Base-by-base conservation (phyloP, 345 rosid species). In the Mangifera indica region DNA sequence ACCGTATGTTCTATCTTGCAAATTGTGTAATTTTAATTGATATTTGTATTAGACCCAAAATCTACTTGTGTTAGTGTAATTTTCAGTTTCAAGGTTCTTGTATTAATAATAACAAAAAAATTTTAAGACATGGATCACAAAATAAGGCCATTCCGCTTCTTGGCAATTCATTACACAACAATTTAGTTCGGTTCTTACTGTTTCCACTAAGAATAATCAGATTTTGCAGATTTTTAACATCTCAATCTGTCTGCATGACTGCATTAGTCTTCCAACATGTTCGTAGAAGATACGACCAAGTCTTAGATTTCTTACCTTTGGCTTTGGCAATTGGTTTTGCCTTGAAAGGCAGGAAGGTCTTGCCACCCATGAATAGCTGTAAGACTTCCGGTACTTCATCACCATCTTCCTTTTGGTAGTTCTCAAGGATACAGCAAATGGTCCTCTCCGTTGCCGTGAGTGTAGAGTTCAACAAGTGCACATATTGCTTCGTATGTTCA, bases 401-500 rank as follows among this genome's bases (percentile, higher is more conserved):
- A 21, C 98, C 92, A 59, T 85, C 87, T 66, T 90, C 98, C 58
- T 70, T 85, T 82, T 94, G 98, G 80, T 87, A 84, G 79, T 90
- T 94, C 79, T 94, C 98, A 0, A 94, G 95, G 79, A 94, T 89
- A 83, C 93, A 87, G 83, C 98, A 94, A 20, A 94, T 76, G 22
- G 98, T 92, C 84, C 98, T 94, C 84, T 94, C 97, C 0, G 98
- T 94, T 7, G 97, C 98, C 0, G 98, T 86, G 5, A 94, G 98
- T 20, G 98, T 92, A 2, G 98, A 94, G 81, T 94, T 94, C 81
- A 92, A 77, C 80, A 90, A 63, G 81, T 94, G 98, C 66, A 89
- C 97, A 18, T 89, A 92, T 79, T 90, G 97, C 71, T 90, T 89
- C 1, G 81, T 65, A 81, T 89, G 88, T 74, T 92, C 98, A 65